Conservation (phyloP, 1,284 basidiomycete genomes). For the Anthracocystis panici-leucophaei region DNA sequence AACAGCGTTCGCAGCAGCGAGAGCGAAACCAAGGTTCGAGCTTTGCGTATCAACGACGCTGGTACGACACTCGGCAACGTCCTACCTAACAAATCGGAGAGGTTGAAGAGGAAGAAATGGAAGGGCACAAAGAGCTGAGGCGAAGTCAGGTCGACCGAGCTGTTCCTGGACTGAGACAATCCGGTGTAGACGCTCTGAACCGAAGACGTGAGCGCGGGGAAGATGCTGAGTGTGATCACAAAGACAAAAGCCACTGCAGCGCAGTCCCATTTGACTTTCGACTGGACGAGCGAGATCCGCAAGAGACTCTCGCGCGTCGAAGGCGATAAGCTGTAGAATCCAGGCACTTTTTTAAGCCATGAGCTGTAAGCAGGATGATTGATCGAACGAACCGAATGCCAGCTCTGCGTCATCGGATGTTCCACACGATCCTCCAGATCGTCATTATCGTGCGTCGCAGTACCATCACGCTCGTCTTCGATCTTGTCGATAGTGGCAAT, state of each 20-base stretch:
- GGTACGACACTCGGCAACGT: conserved; percentile 51
- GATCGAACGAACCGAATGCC: conserved; percentile 48
- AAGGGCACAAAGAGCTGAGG: conserved; percentile 62
- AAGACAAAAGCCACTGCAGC: conserved; percentile 47
- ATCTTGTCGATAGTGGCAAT: conserved; percentile 47
- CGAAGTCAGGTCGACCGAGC: conserved; percentile 41
- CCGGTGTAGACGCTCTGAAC: conserved; percentile 54
- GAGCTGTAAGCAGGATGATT: conserved; percentile 46
- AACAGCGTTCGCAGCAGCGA: conserved; percentile 48
- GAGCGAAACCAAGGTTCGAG: conserved; percentile 28
- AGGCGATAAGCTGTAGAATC: conserved; percentile 35
- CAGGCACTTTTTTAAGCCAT: conserved; percentile 41
- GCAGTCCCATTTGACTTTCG: conserved; percentile 51
- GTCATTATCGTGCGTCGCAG: conserved; percentile 10
- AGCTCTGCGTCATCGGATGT: conserved; percentile 43
- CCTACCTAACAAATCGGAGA: conserved; percentile 56
- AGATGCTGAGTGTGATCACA: conserved; percentile 57
- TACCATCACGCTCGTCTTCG: conserved; percentile 23
- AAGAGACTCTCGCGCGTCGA: conserved; percentile 44
- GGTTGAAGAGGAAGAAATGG: conserved; percentile 64
- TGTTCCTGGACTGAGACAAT: conserved; percentile 3
- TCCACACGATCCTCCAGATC: conserved; percentile 23
- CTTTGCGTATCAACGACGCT: conserved; percentile 25
- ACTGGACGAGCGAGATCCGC: conserved; percentile 50
- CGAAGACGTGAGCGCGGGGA: conserved; percentile 59